Conservation (phyloP, 805 yeast genomes). For the Jamesozyma rosinii region DNA sequence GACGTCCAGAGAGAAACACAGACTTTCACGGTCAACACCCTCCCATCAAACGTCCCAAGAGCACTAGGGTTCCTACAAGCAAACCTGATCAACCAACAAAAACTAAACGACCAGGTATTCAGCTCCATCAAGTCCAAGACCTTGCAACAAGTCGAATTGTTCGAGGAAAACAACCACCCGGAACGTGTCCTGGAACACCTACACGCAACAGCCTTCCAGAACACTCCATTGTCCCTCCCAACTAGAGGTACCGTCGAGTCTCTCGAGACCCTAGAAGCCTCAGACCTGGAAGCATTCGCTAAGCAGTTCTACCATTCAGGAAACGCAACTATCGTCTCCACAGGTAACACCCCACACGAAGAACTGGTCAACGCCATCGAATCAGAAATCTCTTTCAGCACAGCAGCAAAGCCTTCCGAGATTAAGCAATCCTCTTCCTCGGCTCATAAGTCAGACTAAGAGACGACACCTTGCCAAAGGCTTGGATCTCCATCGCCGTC, state of each 20-base stretch:
- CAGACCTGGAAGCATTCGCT: slow-evolving; percentile 51
- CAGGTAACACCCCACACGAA: slow-evolving; percentile 66
- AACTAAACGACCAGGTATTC: slow-evolving; percentile 37
- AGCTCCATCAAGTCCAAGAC: slow-evolving; percentile 40
- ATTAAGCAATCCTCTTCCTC: slow-evolving; percentile 51
- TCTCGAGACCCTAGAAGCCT: slow-evolving; percentile 44
- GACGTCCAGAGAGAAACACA: slow-evolving; percentile 54
- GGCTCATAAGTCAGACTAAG: slow-evolving; percentile 84
- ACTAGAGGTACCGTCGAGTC: slow-evolving; percentile 65
- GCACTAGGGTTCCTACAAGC: slow-evolving; percentile 47
- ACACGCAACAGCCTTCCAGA: slow-evolving; percentile 79
- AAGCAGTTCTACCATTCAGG: slow-evolving; percentile 49
- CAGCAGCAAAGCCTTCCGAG: slow-evolving; percentile 29
- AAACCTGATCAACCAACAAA: slow-evolving; percentile 16
- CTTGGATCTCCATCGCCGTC: slow-evolving; percentile 68
- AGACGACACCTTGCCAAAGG: slow-evolving; percentile 78
- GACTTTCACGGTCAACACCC: slow-evolving; percentile 48
- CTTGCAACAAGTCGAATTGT: slow-evolving; percentile 38
- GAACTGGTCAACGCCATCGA: slow-evolving; percentile 59
- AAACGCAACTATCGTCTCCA: slow-evolving; percentile 56
- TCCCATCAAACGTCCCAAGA: slow-evolving; percentile 36
- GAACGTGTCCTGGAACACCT: slow-evolving; percentile 61
- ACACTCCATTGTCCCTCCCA: slow-evolving; percentile 72
- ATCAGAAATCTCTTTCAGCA: slow-evolving; percentile 33
- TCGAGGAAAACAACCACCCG: slow-evolving; percentile 48